Evolutionary conservation across 2,329 filamentous ascomycete genomes (phyloP).

Genomic region (Lomentospora prolificans): DNA sequence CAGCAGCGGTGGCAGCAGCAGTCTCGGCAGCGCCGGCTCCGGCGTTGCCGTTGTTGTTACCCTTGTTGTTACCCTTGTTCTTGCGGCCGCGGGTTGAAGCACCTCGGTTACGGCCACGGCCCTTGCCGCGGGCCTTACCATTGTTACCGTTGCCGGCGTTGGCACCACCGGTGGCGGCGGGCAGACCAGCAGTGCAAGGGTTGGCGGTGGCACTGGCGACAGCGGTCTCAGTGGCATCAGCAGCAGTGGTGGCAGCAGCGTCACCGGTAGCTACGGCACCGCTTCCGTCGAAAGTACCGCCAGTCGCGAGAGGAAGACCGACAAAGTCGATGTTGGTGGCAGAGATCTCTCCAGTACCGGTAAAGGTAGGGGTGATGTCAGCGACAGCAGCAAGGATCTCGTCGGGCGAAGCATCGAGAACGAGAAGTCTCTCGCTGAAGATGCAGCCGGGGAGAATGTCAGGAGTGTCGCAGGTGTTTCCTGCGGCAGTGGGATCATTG

Average conservation of each 20-base stretch:
- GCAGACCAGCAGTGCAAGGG: neutral
- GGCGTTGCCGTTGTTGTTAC: neutral
- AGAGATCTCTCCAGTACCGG: conserved; percentile 21
- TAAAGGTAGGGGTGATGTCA: conserved; percentile 23
- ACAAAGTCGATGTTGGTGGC: conserved; percentile 17
- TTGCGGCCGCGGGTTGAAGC: neutral
- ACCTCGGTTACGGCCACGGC: neutral
- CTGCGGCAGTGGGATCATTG: conserved; percentile 16
- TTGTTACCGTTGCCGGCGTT: conserved; percentile 1
- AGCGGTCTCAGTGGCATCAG: conserved; percentile 5
- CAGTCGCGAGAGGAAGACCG: conserved; percentile 15
- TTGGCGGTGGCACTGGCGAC: conserved; percentile 3
- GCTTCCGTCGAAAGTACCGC: neutral
- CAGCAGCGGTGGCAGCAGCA: neutral
- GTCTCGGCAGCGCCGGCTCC: neutral
- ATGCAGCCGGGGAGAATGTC: conserved; percentile 43
- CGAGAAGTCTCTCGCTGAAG: conserved; percentile 39
- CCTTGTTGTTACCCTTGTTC: neutral
- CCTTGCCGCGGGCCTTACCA: neutral
- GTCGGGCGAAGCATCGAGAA: conserved; percentile 40
- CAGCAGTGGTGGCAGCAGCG: conserved; percentile 5
- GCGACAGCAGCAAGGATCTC: conserved; percentile 41
- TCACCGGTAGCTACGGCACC: conserved; percentile 5
- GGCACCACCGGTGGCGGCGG: conserved; percentile 4
- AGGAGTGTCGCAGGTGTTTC: conserved; percentile 35